A percentile compares a stretch with the other conserved stretches of the same genome.
Evolutionary conservation across 495 filamentous ascomycete species (phyloP).

Genomic region (Lasiosphaeria miniovina): DNA sequence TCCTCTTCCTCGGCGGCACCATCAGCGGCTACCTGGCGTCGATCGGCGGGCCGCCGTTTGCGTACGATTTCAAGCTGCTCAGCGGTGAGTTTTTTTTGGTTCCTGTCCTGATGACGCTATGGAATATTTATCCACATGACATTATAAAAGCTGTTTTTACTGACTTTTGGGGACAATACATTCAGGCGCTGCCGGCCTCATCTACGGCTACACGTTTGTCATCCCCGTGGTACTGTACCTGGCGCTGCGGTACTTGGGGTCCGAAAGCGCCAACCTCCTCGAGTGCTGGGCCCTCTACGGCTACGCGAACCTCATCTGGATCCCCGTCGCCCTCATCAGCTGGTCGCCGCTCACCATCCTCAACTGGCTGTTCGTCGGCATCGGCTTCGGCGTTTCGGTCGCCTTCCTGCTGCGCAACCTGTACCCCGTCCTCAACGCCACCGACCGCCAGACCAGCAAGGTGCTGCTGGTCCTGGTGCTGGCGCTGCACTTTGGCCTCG

Average conservation of each 20-base stretch:
- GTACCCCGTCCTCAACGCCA: conserved; percentile 89
- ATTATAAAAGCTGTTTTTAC: background rate
- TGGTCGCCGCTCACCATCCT: conserved; percentile 80
- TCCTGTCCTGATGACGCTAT: background rate
- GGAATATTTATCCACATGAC: too few species aligned
- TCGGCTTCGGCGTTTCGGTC: conserved; percentile 83
- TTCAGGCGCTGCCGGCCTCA: conserved; percentile 73
- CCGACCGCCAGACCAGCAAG: conserved; percentile 87
- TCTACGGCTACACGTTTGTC: conserved; percentile 89
- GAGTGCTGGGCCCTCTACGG: conserved; percentile 95
- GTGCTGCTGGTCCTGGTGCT: conserved; percentile 81
- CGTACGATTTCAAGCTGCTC: conserved; percentile 86
- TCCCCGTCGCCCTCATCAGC: conserved; percentile 86
- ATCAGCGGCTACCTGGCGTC: conserved; percentile 80
- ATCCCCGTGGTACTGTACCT: conserved; percentile 85
- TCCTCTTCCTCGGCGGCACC: conserved; percentile 90
- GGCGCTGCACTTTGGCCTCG: conserved; percentile 77
- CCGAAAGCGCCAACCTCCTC: conserved; percentile 80
- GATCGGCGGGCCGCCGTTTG: conserved; percentile 43
- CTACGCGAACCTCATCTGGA: conserved; percentile 94
- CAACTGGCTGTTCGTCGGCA: conserved; percentile 89
- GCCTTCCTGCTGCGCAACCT: conserved; percentile 88
- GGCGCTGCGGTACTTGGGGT: conserved; percentile 88
- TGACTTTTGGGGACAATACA: conserved; percentile 19
- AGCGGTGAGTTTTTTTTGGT: conserved; percentile 46